A percentile compares a stretch with the other conserved stretches of the same genome.
Evolutionary conservation across 352 stramenopile genomes (phyloP).

Genomic region (Phytophthora europaea): DNA sequence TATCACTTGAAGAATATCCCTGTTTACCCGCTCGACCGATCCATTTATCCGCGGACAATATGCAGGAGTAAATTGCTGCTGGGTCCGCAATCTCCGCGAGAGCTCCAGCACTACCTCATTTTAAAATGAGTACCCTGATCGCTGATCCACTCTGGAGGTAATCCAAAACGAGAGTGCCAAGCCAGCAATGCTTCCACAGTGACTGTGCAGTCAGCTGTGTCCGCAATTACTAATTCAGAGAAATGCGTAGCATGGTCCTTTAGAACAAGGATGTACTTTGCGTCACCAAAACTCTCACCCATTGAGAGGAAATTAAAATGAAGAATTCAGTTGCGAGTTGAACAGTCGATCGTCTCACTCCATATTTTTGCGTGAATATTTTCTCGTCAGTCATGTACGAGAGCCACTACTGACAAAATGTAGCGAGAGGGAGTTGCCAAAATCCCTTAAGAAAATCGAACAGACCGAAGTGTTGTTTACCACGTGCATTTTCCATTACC

Average conservation of each 20-base stretch:
- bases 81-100: no score
- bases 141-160: background rate
- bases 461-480: constrained; percentile 13
- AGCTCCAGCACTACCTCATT: background rate
- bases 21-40: constrained; percentile 39
- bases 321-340: constrained; percentile 1
- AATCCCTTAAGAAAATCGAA: constrained; percentile 17
- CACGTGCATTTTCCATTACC: constrained; percentile 18
- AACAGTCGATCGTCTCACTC: constrained; percentile 14
- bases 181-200: constrained; percentile 4
- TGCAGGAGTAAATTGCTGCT: constrained; percentile 27
- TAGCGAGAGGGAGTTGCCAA: constrained; percentile 8
- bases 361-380: constrained; percentile 32
- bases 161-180: constrained; percentile 3
- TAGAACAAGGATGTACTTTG: constrained; percentile 3
- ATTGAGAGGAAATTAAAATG: constrained; percentile 14
- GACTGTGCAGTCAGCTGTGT: constrained; percentile 9
- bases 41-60: constrained; percentile 48
- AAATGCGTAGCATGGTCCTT: constrained; percentile 4
- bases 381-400: constrained; percentile 36
- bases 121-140: constrained; percentile 3
- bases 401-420: constrained; percentile 16
- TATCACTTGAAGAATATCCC: constrained; percentile 41
- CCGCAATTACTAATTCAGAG: constrained; percentile 4
- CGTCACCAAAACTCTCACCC: constrained; percentile 4